Evolutionary conservation across 345 rosid species (phyloP).

Genomic region (Turritis glabra): DNA sequence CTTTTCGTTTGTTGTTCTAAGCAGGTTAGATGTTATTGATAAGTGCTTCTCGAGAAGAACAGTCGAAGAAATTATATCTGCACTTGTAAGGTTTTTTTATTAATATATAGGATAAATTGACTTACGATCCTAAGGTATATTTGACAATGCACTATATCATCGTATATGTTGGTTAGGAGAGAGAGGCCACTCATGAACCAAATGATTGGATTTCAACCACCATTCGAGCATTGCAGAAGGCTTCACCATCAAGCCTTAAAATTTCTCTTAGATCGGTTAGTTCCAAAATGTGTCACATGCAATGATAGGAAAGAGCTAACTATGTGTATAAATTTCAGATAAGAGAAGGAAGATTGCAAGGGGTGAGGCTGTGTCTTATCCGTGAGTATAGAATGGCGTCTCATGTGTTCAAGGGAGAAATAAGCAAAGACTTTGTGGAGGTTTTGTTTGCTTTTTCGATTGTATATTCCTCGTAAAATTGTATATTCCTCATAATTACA

Average conservation of each 20-base stretch:
- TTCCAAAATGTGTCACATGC: background rate
- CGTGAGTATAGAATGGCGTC: conserved; percentile 83
- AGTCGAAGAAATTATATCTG: conserved; percentile 73
- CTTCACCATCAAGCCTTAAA: conserved; percentile 89
- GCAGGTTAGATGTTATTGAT: conserved; percentile 74
- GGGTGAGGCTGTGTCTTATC: conserved; percentile 71
- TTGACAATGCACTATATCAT: conserved; percentile 1
- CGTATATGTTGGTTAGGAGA: conserved; percentile 47
- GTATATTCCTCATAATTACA: background rate
- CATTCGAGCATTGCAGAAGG: conserved; percentile 57
- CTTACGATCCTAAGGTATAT: background rate
- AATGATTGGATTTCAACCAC: conserved; percentile 61
- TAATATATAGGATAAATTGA: background rate
- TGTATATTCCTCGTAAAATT: background rate
- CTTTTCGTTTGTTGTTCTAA: conserved; percentile 47
- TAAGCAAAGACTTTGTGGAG: conserved; percentile 83
- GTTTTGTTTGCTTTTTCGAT: conserved; percentile 34
- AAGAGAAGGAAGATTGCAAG: conserved; percentile 81
- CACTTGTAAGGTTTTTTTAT: conserved; percentile 64
- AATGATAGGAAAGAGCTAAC: conserved; percentile 4
- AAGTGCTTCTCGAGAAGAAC: conserved; percentile 75
- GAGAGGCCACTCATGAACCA: conserved; percentile 38
- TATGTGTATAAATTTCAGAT: conserved; percentile 50
- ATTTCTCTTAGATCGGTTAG: conserved; percentile 75
- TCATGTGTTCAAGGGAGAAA: conserved; percentile 65